phyloP scores from a whole-genome alignment of 1,139 yeast genomes.

The Geotrichum restrictum region DNA sequence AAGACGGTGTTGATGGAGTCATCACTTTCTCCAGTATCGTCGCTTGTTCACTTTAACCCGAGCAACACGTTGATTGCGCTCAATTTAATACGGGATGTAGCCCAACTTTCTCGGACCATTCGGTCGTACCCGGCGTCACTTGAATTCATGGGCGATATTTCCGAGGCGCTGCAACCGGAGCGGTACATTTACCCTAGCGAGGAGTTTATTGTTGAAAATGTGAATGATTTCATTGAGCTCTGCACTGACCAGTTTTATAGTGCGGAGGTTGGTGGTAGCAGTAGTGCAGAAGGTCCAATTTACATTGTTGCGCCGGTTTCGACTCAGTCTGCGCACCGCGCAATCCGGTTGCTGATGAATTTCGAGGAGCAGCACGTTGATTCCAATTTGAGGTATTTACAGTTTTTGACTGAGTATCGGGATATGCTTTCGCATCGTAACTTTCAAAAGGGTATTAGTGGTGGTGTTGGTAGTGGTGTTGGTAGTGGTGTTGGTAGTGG shows the following conservation, averaged over 20 bases:
- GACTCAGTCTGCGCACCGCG: background rate
- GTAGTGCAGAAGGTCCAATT: background rate
- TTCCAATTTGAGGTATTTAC: background rate
- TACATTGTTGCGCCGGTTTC: slow-evolving; percentile 10
- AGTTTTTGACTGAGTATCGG: background rate
- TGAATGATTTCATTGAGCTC: slow-evolving; percentile 18
- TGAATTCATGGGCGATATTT: slow-evolving; percentile 7
- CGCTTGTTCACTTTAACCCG: background rate
- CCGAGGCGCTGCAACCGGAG: background rate
- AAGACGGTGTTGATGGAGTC: background rate
- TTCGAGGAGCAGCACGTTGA: slow-evolving; percentile 13
- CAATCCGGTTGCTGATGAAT: slow-evolving; percentile 10
- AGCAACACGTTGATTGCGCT: background rate
- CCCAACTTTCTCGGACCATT: slow-evolving; percentile 1
- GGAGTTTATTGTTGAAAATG: slow-evolving; percentile 13
- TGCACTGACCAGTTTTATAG: slow-evolving; percentile 17
- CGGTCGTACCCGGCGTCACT: slow-evolving; percentile 1
- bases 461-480: too few relatives aligned
- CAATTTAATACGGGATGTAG: background rate
- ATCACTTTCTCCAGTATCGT: background rate
- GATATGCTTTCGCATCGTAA: background rate
- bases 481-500: too few relatives aligned
- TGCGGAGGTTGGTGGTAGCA: background rate
- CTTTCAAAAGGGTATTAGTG: background rate
- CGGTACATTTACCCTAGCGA: slow-evolving; percentile 13